Evolutionary conservation across 1,284 basidiomycete species (phyloP).

Genomic region (Ustilago cynodontis): DNA sequence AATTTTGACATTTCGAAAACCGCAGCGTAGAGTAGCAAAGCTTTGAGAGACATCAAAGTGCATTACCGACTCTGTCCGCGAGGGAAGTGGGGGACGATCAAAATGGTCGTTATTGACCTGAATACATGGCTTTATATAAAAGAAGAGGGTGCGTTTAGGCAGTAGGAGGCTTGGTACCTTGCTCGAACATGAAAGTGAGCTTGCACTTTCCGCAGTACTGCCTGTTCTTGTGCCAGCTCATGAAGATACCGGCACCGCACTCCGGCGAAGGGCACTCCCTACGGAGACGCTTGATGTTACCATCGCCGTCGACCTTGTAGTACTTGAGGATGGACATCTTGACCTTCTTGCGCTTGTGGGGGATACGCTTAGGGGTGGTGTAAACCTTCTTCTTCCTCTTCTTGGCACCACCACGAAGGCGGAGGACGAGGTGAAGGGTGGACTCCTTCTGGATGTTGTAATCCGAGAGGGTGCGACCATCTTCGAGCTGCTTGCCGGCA

Average conservation of each 20-base stretch:
- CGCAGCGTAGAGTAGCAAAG: no score
- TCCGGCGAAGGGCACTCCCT: slow-evolving; percentile 84
- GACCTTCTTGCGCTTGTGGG: slow-evolving; percentile 99
- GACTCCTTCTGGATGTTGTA: slow-evolving; percentile 84
- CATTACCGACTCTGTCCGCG: no score
- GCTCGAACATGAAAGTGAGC: slow-evolving; percentile 70
- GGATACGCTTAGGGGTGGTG: slow-evolving; percentile 98
- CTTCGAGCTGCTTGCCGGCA: slow-evolving; percentile 91
- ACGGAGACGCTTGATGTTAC: slow-evolving; percentile 98
- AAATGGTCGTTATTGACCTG: slow-evolving; percentile 34
- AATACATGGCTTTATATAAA: slow-evolving; percentile 27
- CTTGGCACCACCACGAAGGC: slow-evolving; percentile 94
- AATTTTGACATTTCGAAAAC: slow-evolving; percentile 36
- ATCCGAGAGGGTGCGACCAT: slow-evolving; percentile 72
- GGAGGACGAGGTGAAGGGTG: slow-evolving; percentile 67
- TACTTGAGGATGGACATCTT: slow-evolving; percentile 99
- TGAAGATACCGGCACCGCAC: slow-evolving; percentile 69
- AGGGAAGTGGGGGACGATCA: slow-evolving; percentile 8
- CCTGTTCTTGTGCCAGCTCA: slow-evolving; percentile 69
- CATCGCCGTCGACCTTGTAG: slow-evolving; percentile 99
- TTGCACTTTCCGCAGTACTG: slow-evolving; percentile 71
- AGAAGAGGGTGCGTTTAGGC: no score
- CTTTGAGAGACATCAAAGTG: slow-evolving; percentile 25
- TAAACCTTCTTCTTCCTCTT: slow-evolving; percentile 99
- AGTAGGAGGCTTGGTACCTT: slow-evolving; percentile 65